Conservation (phyloP, 2,329 filamentous ascomycete genomes). For the Zasmidium angulare region DNA sequence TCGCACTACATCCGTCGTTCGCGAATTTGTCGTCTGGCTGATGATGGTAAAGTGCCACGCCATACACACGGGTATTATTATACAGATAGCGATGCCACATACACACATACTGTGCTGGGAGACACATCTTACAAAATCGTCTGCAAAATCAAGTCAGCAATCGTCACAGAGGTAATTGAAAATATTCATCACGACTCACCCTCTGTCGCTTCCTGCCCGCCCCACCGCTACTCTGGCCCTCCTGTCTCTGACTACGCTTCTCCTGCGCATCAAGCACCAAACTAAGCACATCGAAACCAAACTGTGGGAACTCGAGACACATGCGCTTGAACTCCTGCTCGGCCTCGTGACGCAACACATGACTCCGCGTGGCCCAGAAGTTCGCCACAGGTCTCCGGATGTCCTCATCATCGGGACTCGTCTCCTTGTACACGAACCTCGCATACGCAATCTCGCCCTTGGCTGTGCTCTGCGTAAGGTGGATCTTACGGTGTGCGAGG, state of each 20-base stretch:
- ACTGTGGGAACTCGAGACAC: constrained; percentile 87
- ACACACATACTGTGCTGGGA: not conserved
- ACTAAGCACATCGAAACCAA: constrained; percentile 87
- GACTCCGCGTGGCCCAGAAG: constrained; percentile 82
- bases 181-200: constrained; percentile 17
- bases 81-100: not conserved
- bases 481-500: constrained; percentile 84
- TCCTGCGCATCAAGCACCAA: constrained; percentile 55
- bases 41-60: not conserved
- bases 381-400: constrained; percentile 83
- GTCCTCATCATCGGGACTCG: constrained; percentile 63
- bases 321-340: constrained; percentile 80
- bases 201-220: constrained; percentile 40
- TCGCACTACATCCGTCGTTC: not conserved
- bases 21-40: not conserved
- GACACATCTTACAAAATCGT: not conserved
- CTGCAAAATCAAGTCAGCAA: not conserved
- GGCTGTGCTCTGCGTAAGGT: constrained; percentile 83
- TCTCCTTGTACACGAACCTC: constrained; percentile 83
- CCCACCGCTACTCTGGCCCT: constrained; percentile 39
- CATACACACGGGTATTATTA: not conserved
- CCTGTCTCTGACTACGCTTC: constrained; percentile 41
- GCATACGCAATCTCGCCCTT: constrained; percentile 91
- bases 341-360: constrained; percentile 80
- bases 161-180: not conserved